phyloP scores from a whole-genome alignment of 1,284 basidiomycete species.

The Cutaneotrichosporon arboriforme region DNA sequence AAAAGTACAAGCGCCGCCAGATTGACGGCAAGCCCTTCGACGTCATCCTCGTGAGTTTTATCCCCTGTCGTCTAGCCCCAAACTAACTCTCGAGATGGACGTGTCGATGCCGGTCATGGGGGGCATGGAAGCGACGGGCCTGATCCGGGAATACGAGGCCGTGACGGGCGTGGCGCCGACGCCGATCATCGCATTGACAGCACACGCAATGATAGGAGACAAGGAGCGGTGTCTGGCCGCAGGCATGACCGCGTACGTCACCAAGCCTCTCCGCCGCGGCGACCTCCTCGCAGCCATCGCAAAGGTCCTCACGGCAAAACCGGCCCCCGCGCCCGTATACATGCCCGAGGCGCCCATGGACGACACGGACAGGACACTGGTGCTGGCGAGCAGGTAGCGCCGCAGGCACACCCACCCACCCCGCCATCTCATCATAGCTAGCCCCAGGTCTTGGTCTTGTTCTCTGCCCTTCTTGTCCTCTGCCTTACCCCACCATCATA shows the following conservation, averaged over 20 bases:
- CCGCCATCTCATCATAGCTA: too few relatives aligned
- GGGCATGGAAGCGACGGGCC: constrained; percentile 52
- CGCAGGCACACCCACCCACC: too few relatives aligned
- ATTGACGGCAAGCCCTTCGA: constrained; percentile 61
- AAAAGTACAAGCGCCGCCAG: constrained; percentile 43
- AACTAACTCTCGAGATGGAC: too few relatives aligned
- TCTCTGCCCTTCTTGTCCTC: too few relatives aligned
- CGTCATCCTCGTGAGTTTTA: constrained; percentile 73
- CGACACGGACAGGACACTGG: constrained; percentile 13
- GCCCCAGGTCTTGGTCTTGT: too few relatives aligned
- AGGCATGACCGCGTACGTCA: constrained; percentile 49
- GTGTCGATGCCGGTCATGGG: constrained; percentile 90
- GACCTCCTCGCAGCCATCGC: constrained; percentile 46
- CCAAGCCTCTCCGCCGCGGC: constrained; percentile 33
- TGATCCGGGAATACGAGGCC: constrained; percentile 65
- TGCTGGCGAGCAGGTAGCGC: constrained; percentile 12
- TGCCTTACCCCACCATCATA: too few relatives aligned
- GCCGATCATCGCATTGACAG: constrained; percentile 90
- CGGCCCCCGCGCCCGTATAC: constrained; percentile 2
- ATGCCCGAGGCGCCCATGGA: constrained; percentile 9
- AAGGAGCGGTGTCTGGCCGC: constrained; percentile 86
- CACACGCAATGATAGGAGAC: constrained; percentile 80
- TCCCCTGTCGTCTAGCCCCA: too few relatives aligned
- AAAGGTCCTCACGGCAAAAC: constrained; percentile 36
- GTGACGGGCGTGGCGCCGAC: constrained; percentile 65